Percentiles rank a stretch among this genome's conserved stretches.
phyloP scores from a whole-genome alignment of 768 basidiomycete species.

The Daedaleopsis nitida region DNA sequence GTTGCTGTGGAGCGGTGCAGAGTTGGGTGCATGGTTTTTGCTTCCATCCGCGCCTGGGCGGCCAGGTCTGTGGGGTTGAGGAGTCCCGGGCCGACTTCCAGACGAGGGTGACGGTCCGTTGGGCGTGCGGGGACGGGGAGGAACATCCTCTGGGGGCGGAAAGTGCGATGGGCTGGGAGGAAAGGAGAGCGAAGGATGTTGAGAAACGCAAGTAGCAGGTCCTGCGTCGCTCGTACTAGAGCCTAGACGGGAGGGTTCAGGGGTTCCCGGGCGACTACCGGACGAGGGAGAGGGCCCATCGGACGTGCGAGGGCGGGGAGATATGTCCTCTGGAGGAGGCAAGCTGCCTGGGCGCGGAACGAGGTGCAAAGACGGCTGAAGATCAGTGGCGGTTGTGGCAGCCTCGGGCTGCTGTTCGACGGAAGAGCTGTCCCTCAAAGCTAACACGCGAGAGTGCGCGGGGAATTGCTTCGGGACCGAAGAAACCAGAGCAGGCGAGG shows the following conservation, averaged over 20 bases:
- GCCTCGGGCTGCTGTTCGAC: no score
- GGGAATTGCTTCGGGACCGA: background rate
- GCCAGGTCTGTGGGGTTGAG: background rate
- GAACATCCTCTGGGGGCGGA: background rate
- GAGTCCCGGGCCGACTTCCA: background rate
- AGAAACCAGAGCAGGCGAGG: background rate
- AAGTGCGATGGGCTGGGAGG: background rate
- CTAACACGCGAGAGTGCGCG: background rate
- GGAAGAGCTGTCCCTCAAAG: background rate
- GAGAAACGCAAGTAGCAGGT: no score
- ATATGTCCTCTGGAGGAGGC: background rate
- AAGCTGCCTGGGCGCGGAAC: background rate
- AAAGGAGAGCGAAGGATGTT: no score
- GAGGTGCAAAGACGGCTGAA: background rate
- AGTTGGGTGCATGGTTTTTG: no score
- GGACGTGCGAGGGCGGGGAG: no score
- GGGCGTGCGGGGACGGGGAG: conserved; percentile 4
- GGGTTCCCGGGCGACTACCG: no score
- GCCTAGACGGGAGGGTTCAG: no score
- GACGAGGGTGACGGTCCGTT: background rate
- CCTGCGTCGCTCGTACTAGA: no score
- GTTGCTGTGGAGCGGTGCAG: background rate
- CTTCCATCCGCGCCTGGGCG: background rate
- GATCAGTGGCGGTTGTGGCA: no score
- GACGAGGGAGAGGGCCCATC: no score